Evolutionary conservation across 176 grass and related monocot genomes (phyloP).

Genomic region (Bothriochloa decipiens): DNA sequence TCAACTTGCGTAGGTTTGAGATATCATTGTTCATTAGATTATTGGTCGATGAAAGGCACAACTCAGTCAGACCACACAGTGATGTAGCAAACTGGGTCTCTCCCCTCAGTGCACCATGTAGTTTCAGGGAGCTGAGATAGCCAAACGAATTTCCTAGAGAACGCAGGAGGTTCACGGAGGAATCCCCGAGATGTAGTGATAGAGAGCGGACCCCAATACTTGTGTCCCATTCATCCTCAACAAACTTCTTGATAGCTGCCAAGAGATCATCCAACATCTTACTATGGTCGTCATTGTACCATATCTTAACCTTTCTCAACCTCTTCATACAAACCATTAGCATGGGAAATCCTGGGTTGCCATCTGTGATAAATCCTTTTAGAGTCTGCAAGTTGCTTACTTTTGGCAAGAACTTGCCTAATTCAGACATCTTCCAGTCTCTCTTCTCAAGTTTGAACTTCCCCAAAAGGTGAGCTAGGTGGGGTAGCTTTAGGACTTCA

Average conservation of each 20-base stretch:
- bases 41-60: slow-evolving; percentile 10
- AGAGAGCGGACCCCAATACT: too few species aligned
- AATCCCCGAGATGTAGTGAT: too few species aligned
- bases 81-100: background rate
- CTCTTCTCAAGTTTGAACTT: background rate
- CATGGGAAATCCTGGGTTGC: background rate
- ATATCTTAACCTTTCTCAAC: slow-evolving; percentile 14
- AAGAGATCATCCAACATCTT: background rate
- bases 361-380: background rate
- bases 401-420: background rate
- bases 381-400: background rate
- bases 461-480: background rate
- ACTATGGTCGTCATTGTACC: background rate
- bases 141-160: background rate
- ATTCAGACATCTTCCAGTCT: background rate
- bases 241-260: background rate
- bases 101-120: background rate
- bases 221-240: too few species aligned
- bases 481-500: background rate
- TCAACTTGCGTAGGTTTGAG: background rate
- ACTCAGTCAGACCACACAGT: background rate
- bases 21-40: background rate
- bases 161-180: background rate
- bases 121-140: slow-evolving; percentile 29
- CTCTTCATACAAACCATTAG: background rate